Conservation (phyloP, 1,139 yeast genomes). For the Hyphopichia wangnamkhiaoensis region DNA sequence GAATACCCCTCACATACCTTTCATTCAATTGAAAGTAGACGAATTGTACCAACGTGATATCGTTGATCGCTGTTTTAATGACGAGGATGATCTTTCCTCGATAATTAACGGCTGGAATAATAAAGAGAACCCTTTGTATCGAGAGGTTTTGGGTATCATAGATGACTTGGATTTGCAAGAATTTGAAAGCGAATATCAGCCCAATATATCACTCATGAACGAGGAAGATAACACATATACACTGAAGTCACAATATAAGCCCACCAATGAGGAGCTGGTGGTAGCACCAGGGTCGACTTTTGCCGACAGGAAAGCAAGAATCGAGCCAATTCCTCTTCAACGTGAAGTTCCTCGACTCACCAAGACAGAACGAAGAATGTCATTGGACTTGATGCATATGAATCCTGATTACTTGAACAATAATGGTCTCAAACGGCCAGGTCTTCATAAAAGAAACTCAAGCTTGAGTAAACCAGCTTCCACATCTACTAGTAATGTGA, state of each 20-base stretch:
- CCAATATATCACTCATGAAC: too few species aligned
- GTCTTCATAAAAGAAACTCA: conserved; percentile 11
- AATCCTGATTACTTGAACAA: conserved; percentile 2
- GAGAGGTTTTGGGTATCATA: conserved; percentile 20
- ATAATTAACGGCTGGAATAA: conserved; percentile 15
- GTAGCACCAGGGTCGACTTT: too few species aligned
- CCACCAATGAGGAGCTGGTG: too few species aligned
- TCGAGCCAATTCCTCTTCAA: too few species aligned
- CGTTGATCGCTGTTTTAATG: conserved; percentile 6
- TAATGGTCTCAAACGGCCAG: conserved; percentile 10
- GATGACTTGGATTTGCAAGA: conserved; percentile 15
- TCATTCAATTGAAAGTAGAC: conserved; percentile 23
- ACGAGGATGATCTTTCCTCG: conserved; percentile 8
- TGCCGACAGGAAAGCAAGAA: too few species aligned
- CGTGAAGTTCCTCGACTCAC: conserved; percentile 1
- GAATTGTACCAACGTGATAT: conserved; percentile 20
- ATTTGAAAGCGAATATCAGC: conserved; percentile 10
- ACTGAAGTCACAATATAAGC: too few species aligned
- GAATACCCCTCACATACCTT: conserved; percentile 13
- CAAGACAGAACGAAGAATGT: conserved; percentile 20
- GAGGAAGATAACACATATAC: too few species aligned
- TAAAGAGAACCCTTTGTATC: conserved; percentile 11
- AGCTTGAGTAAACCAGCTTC: conserved; percentile 34
- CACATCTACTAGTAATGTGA: conserved; percentile 32
- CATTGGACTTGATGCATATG: conserved; percentile 32